Percentiles rank a stretch among this genome's conserved stretches.
phyloP scores from a whole-genome alignment of 73 alveolate genomes.

The Paraurostyla sp. region DNA sequence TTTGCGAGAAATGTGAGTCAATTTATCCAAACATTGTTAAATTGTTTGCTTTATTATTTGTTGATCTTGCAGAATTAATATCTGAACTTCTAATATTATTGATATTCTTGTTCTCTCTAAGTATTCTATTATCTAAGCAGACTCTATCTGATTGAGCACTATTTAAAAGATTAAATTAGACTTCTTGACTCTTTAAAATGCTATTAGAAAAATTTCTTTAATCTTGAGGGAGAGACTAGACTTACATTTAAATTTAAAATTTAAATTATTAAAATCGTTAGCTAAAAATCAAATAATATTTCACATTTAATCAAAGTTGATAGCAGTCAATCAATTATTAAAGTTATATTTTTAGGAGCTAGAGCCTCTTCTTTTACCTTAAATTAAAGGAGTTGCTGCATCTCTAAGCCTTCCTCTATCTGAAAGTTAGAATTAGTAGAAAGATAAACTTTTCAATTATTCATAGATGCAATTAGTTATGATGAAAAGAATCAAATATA shows the following conservation, averaged over 20 bases:
- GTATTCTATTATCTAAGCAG: too few species aligned
- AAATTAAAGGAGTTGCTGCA: neutral
- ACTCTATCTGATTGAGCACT: too few species aligned
- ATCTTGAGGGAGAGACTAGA: neutral
- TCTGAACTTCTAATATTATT: neutral
- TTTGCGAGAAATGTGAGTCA: neutral
- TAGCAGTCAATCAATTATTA: neutral
- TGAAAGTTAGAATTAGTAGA: neutral
- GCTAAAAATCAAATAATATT: neutral
- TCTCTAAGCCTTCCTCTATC: constrained; percentile 18
- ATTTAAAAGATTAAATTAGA: too few species aligned
- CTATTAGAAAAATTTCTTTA: neutral
- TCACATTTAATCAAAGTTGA: neutral
- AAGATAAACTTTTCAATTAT: neutral
- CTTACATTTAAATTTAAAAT: constrained; percentile 1
- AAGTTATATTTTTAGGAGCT: too few species aligned
- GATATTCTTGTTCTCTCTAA: neutral
- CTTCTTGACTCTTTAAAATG: neutral
- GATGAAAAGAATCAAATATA: constrained; percentile 7
- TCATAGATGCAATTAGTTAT: constrained; percentile 35
- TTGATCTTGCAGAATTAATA: neutral
- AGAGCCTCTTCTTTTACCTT: neutral
- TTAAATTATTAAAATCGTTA: neutral
- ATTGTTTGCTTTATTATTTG: neutral
- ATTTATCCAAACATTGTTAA: neutral